Evolutionary conservation across 1,284 basidiomycete genomes (phyloP).

Genomic region (Tilletia setariae): DNA sequence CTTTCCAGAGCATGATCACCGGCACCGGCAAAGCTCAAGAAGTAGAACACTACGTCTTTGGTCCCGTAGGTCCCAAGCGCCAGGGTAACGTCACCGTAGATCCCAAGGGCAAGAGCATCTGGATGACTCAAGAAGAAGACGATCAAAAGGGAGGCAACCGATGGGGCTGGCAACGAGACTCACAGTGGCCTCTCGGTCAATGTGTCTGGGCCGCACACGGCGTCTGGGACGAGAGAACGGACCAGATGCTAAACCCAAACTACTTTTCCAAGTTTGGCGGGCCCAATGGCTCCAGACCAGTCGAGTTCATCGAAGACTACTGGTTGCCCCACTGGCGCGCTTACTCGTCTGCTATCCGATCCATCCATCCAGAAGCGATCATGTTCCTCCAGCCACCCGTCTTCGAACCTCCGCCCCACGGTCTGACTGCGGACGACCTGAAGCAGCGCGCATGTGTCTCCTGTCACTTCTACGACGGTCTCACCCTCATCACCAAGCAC

Average conservation of each 20-base stretch:
- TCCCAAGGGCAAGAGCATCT: conserved; percentile 65
- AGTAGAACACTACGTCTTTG: conserved; percentile 81
- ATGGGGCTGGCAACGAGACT: conserved; percentile 79
- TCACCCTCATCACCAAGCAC: conserved; percentile 61
- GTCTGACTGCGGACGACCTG: conserved; percentile 64
- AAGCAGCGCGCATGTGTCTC: conserved; percentile 73
- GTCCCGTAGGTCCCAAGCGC: conserved; percentile 72
- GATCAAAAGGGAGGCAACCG: conserved; percentile 27
- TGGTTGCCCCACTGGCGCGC: conserved; percentile 74
- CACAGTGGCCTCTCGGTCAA: conserved; percentile 74
- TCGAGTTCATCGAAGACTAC: conserved; percentile 73
- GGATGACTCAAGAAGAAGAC: conserved; percentile 44
- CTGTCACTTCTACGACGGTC: conserved; percentile 90
- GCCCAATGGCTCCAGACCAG: conserved; percentile 48
- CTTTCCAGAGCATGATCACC: conserved; percentile 75
- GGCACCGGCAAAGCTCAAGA: conserved; percentile 82
- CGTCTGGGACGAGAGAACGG: conserved; percentile 76
- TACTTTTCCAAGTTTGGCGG: conserved; percentile 65
- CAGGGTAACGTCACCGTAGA: conserved; percentile 74
- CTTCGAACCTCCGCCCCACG: conserved; percentile 68
- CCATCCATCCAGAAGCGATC: conserved; percentile 77
- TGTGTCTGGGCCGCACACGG: conserved; percentile 89
- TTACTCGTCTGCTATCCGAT: conserved; percentile 68
- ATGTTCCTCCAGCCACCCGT: conserved; percentile 89
- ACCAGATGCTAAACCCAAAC: conserved; percentile 68